Evolutionary conservation across 768 basidiomycete species (phyloP), one percentile per base, ranked within the genome.

Genomic region (Lenzites betulinus): DNA sequence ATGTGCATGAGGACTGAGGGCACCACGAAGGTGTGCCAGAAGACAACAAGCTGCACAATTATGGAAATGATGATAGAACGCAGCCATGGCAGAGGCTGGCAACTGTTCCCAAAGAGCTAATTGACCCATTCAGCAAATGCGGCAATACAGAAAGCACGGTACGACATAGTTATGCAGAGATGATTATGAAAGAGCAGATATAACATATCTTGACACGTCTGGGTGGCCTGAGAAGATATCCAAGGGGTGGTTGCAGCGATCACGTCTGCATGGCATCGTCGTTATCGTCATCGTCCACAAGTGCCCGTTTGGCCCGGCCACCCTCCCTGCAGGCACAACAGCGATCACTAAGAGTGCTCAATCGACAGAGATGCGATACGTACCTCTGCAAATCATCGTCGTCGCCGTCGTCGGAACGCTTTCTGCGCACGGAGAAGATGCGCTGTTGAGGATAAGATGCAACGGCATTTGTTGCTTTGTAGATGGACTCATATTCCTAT

Each of bases 401-500:
- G 48, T 90, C 89, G 4, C 90, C 90, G 12, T 90, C 87, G 16
- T 76, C 76, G 22, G 80, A 83, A 38, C 92, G 80, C 70, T 93
- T 93, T 66, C 91, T 83, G 39, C 80, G 72, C 58, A 83, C 77
- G 12, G 81, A 73, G 1, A 79, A 79, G 8, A 77, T 70, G 53
- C 80, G 77, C 54, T 80, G 77, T 51, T 73, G 75, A 15, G 71
- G 64, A 0, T 86, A 86, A 67, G 83, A 89, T 2, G 77, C 74
- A 33, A 93, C 80, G 0, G 90, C 90, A 23, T 84, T 77, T 56
- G 78, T 84, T 9, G 94, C 94, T 67, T 84, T 87, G 71, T 95
- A 92, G 69, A 96, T 96, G 4, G 93, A 90, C 73, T 95, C 92
- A 65, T 95, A 96, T 77, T 95, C 94, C 93, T 95, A 66, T 12